phyloP scores from a whole-genome alignment of 75 land plant species.

The Selaginella moellendorffii region DNA sequence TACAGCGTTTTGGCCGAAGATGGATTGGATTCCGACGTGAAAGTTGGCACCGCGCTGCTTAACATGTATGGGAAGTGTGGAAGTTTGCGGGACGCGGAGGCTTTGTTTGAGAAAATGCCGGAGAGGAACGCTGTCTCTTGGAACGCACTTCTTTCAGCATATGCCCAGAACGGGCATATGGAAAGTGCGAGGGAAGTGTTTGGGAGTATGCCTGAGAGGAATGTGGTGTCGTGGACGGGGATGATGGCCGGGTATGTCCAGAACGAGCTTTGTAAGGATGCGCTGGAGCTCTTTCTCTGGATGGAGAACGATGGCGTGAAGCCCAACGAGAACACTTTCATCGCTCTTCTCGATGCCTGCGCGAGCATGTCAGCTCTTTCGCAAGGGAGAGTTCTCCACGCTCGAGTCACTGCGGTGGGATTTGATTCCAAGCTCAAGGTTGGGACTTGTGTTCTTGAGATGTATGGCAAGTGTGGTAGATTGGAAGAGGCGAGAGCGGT shows the following conservation, averaged over 20 bases:
- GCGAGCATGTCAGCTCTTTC: constrained; percentile 4
- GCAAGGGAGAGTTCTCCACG: constrained; percentile 10
- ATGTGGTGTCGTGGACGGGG: constrained; percentile 14
- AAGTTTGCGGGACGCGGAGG: neutral
- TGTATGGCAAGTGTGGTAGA: constrained; percentile 15
- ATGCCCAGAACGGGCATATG: constrained; percentile 4
- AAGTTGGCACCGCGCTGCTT: neutral
- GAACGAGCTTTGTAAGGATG: constrained; percentile 17
- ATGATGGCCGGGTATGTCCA: constrained; percentile 17
- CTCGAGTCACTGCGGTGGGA: constrained; percentile 1
- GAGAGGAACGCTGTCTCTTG: constrained; percentile 1
- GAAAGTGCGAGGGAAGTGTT: neutral
- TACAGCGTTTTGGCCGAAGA: neutral
- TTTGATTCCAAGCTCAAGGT: constrained; percentile 8
- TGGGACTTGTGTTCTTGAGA: constrained; percentile 11
- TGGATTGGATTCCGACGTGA: neutral
- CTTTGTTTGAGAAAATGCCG: constrained; percentile 3
- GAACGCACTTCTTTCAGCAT: neutral
- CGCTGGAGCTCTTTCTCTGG: constrained; percentile 15
- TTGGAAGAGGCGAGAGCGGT: constrained; percentile 1
- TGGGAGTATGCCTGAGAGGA: constrained; percentile 3
- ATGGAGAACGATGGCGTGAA: constrained; percentile 2
- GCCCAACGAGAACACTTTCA: constrained; percentile 11
- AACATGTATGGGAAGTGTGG: neutral
- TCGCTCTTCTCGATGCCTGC: constrained; percentile 12